These are phyloP conservation scores for Bothriochloa decipiens DNA, from an alignment of 176 grass and related monocot genomes.

Conservation along the genomic window DNA sequence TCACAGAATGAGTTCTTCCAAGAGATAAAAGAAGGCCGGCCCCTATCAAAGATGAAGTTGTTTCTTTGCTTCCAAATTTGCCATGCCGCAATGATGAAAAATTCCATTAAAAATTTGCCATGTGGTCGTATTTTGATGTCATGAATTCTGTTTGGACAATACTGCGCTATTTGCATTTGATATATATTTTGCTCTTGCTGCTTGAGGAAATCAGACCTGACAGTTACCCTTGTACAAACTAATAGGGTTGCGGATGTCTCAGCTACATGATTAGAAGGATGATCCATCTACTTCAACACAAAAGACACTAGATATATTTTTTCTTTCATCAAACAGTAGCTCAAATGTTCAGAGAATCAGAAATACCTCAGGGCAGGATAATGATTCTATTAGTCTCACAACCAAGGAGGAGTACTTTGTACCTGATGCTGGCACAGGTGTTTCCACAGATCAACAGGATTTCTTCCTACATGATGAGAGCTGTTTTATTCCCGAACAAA, in stretches of 20 bases:
- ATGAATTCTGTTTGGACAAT: neutral
- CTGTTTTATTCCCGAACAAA: slow-evolving; percentile 48
- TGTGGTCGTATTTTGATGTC: slow-evolving; percentile 28
- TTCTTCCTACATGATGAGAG: slow-evolving; percentile 31
- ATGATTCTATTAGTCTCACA: neutral
- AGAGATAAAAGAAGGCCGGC: too few relatives aligned
- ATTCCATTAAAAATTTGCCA: neutral
- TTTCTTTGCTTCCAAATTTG: too few relatives aligned
- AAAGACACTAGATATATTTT: slow-evolving; percentile 75
- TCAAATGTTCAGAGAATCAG: slow-evolving; percentile 9
- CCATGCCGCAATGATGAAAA: too few relatives aligned
- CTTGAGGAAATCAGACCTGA: slow-evolving; percentile 9
- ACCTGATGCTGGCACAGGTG: slow-evolving; percentile 41
- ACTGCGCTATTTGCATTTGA: neutral
- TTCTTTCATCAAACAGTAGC: slow-evolving; percentile 34
- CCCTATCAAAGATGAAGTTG: too few relatives aligned
- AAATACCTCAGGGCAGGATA: slow-evolving; percentile 13
- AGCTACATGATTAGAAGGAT: slow-evolving; percentile 70
- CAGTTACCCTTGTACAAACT: slow-evolving; percentile 21
- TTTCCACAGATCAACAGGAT: slow-evolving; percentile 28
- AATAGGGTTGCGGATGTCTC: slow-evolving; percentile 83
- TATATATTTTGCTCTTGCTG: slow-evolving; percentile 21
- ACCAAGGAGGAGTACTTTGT: slow-evolving; percentile 28
- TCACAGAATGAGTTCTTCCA: too few relatives aligned
- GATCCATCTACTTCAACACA: slow-evolving; percentile 58